Base-by-base conservation (phyloP, 2,329 filamentous ascomycete species). In the Botrytis cinerea region DNA sequence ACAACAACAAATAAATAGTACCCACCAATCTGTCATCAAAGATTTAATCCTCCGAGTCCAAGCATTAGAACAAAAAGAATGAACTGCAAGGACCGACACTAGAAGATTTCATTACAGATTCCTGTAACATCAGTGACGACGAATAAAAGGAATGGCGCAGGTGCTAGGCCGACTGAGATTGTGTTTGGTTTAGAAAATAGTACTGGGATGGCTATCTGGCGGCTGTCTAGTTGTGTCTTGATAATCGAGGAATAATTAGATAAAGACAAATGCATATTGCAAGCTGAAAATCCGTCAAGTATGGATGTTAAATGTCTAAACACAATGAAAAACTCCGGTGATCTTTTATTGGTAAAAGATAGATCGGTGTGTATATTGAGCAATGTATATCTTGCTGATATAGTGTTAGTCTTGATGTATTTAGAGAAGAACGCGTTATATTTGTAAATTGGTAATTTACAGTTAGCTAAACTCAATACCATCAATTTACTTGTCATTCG, bases 1-100 rank as follows among this genome's bases (percentile, higher is more conserved):
- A 35, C 71, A 72, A 18, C 71, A 72, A 51, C 71, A 68, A 72
- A 62, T 72, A 5, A 48, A 68, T 20, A 72, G 48, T 25, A 72
- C 71, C 4, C 62, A 68, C 45, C 62, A 72, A n/a, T 67, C 62
- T 16, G 62, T 72, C 5, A 68, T 72, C 2, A 59, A 51, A 59
- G 71, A 68, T 48, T 32, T 72, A 38, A 46, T 72, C 18, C 62
- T 54, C 16, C 51, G 71, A 32, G 40, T 72, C 25, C 62, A 72
- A 38, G 64, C 38, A 4, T 45, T 72, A 5, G 71, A 72, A 20
- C 46, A 72, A 28, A 68, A 59, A 60, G 51, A 40, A 51, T 32
- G 38, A 70, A 28, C 38, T 32, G 10, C n/a, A 28, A 16, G 67
- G 28, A 12, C 20, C 22, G 20, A 40, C 32, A 22, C 22, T n/a